Base-by-base conservation (phyloP, 2,329 filamentous ascomycete genomes). In the Stachybotrys chartarum region DNA sequence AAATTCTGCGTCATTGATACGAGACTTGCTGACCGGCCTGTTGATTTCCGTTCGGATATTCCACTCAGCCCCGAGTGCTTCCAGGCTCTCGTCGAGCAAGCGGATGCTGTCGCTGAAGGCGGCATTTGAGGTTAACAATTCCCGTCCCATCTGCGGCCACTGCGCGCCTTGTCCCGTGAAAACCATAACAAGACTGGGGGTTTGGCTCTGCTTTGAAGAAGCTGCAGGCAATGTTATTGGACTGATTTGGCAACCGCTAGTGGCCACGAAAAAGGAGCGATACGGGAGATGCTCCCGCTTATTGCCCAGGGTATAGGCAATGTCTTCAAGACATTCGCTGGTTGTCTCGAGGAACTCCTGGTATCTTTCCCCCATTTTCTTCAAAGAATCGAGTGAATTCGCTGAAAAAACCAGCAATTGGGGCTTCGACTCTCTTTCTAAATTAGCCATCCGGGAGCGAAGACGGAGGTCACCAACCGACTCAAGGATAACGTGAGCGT, bases 101-200 rank as follows among this genome's bases (percentile, higher is more conserved):
- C 11, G 3, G 30, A 65, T 54, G 3, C 55, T 56, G 1, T 11
- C 7, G 2, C 49, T 45, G 17, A 63, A 62, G 8, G 18, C 42
- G 0, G 3, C 8, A 35, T 60, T 55, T 0, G 24, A 30, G 3
- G 51, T 7, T 1, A 64, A 53, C 0, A 72, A 56, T 5, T 68
- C 59, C 0, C 35, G 51, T 0, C 65, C 62, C 68, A 72, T 71
- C 1, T 17, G 11, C 1, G 62, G 58, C 70, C 70, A 73, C 14
- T 72, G 69, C 0, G 69, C 67, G 0, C 71, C 71, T 24, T 73
- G 71, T 0, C 71, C 71, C 0, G 66, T 70, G 56, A 72, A 73
- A 1, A 70, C 58, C 8, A 66, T 57, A 7, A 61, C 55, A 1
- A 66, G 10, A 0, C 51, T 50, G n/a, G 14, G 54, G 18, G 54